These are phyloP conservation scores for Talaromyces marneffei DNA, from an alignment of 2,329 filamentous ascomycete genomes.

Conservation along the genomic window DNA sequence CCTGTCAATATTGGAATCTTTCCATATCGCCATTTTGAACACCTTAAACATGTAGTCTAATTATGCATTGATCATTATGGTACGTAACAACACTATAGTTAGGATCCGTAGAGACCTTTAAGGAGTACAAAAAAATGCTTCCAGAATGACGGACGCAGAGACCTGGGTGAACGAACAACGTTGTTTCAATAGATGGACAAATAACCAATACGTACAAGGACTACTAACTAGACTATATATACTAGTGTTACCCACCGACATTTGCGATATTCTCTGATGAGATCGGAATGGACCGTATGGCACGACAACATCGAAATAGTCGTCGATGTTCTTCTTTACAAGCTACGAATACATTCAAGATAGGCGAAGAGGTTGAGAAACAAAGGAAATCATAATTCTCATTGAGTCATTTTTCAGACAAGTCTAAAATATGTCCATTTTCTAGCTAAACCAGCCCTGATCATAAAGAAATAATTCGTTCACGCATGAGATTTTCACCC, in stretches of 20 bases:
- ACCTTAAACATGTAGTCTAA: background rate
- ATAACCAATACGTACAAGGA: too few relatives aligned
- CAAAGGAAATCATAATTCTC: constrained; percentile 11
- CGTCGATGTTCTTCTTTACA: background rate
- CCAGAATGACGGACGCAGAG: too few relatives aligned
- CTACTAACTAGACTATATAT: too few relatives aligned
- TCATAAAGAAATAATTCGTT: constrained; percentile 4
- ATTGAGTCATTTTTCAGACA: constrained; percentile 12
- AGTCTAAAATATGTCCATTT: constrained; percentile 9
- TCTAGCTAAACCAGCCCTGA: constrained; percentile 3
- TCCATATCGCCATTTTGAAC: too few relatives aligned
- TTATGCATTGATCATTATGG: background rate
- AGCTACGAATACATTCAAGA: background rate
- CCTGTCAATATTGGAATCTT: background rate
- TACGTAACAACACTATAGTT: too few relatives aligned
- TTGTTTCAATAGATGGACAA: too few relatives aligned
- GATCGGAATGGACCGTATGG: background rate
- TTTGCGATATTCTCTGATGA: too few relatives aligned
- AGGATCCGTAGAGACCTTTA: background rate
- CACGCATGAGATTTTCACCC: constrained; percentile 2
- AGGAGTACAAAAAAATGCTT: too few relatives aligned
- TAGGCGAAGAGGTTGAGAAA: background rate
- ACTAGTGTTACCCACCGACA: too few relatives aligned
- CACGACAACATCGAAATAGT: background rate
- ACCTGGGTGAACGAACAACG: too few relatives aligned